A percentile compares a stretch with the other conserved stretches of the same genome.
phyloP scores from a whole-genome alignment of 306 rosid genomes.

The Prunus dulcis region DNA sequence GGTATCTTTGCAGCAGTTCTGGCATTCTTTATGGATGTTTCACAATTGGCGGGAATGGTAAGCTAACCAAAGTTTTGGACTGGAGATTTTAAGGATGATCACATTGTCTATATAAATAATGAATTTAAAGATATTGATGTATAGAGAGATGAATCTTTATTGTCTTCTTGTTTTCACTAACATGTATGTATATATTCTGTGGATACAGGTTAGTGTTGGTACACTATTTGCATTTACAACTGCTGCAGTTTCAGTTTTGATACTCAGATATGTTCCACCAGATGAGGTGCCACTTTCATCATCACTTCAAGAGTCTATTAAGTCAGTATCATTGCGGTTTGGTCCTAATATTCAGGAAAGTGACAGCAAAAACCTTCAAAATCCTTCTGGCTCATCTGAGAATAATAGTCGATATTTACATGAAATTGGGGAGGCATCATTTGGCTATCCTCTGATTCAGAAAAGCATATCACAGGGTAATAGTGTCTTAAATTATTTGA shows the following conservation, averaged over 20 bases:
- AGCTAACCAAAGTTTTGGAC: slow-evolving; percentile 24
- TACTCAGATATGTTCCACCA: slow-evolving; percentile 76
- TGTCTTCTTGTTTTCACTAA: neutral
- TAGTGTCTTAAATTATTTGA: neutral
- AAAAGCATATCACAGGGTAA: slow-evolving; percentile 23
- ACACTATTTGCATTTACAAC: slow-evolving; percentile 70
- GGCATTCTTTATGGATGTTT: slow-evolving; percentile 81
- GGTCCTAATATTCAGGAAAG: slow-evolving; percentile 34
- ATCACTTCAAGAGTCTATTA: slow-evolving; percentile 44
- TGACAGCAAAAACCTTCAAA: slow-evolving; percentile 12
- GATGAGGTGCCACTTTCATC: slow-evolving; percentile 50
- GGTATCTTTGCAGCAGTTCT: slow-evolving; percentile 67
- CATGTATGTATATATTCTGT: slow-evolving; percentile 4
- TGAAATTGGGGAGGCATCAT: slow-evolving; percentile 33
- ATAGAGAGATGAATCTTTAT: neutral
- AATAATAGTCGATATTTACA: slow-evolving; percentile 16
- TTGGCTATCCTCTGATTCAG: slow-evolving; percentile 50
- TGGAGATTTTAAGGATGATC: neutral
- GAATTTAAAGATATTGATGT: neutral
- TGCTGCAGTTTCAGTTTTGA: slow-evolving; percentile 65
- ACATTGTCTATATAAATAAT: neutral
- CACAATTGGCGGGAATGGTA: slow-evolving; percentile 77
- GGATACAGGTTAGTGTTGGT: slow-evolving; percentile 65
- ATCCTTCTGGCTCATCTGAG: slow-evolving; percentile 33
- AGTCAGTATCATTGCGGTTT: slow-evolving; percentile 27